Conservation (phyloP, 176 grass and related monocot species). For the Bolboschoenus planiculmis region DNA sequence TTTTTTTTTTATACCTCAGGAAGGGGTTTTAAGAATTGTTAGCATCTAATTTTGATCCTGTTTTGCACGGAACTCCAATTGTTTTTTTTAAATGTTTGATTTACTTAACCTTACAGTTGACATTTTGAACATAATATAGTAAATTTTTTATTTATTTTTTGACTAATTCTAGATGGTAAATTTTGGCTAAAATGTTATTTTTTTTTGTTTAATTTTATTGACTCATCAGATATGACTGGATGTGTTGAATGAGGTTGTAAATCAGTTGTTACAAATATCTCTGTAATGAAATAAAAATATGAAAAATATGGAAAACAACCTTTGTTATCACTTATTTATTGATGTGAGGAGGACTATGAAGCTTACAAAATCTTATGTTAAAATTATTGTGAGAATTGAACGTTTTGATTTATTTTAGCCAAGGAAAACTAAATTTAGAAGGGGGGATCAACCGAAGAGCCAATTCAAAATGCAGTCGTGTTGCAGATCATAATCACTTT, state of each 20-base stretch:
- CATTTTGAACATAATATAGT: not conserved
- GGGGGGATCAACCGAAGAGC: not conserved
- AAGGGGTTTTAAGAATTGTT: conserved; percentile 13
- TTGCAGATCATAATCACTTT: not conserved
- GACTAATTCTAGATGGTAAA: conserved; percentile 5
- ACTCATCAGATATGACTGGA: not conserved
- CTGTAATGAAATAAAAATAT: not conserved
- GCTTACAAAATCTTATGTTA: not conserved
- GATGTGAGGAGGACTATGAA: not conserved
- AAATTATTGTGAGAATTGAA: not conserved
- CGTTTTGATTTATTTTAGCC: not conserved
- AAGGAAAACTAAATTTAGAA: not conserved
- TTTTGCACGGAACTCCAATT: not conserved
- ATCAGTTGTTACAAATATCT: not conserved
- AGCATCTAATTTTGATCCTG: not conserved
- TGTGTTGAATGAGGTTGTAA: not conserved
- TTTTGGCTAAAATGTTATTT: not conserved
- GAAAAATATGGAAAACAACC: not conserved
- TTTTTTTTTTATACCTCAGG: not conserved
- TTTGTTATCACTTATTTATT: not conserved
- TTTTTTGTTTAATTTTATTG: not conserved
- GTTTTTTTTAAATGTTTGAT: not conserved
- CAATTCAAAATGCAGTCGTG: not conserved
- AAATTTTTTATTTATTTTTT: not conserved
- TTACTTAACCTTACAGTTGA: not conserved